Conservation (phyloP, 2,329 filamentous ascomycete genomes). For the Trichoderma koningiopsis region DNA sequence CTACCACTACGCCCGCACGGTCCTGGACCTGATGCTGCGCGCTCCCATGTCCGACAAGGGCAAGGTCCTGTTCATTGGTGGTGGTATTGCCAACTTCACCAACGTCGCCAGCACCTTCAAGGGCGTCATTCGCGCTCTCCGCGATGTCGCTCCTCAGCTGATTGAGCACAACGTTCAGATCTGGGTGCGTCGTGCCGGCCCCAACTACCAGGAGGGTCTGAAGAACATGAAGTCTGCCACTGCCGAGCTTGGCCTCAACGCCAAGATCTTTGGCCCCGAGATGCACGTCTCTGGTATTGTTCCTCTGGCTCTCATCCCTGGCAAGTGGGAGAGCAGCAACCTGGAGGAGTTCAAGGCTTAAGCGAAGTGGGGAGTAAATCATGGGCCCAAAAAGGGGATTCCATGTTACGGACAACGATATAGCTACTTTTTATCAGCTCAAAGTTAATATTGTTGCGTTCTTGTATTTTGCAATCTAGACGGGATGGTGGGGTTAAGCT, state of each 20-base stretch:
- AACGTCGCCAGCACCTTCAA: slow-evolving; percentile 99
- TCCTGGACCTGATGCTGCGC: slow-evolving; percentile 96
- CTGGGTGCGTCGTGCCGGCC: slow-evolving; percentile 84
- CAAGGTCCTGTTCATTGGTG: slow-evolving; percentile 99
- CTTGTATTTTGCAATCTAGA: slow-evolving; percentile 42
- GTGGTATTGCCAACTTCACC: slow-evolving; percentile 99
- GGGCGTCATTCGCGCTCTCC: slow-evolving; percentile 94
- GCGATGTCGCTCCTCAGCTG: slow-evolving; percentile 82
- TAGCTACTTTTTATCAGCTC: slow-evolving; percentile 10
- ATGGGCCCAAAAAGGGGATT: slow-evolving; percentile 28
- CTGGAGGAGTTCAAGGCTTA: slow-evolving; percentile 63
- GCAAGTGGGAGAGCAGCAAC: slow-evolving; percentile 63
- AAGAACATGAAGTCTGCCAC: slow-evolving; percentile 99
- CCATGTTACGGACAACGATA: slow-evolving; percentile 23
- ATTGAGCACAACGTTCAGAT: slow-evolving; percentile 98
- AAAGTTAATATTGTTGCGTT: slow-evolving; percentile 32
- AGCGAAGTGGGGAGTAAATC: slow-evolving; percentile 27
- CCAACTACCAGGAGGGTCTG: slow-evolving; percentile 99
- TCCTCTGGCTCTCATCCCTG: slow-evolving; percentile 77
- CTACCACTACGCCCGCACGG: slow-evolving; percentile 97
- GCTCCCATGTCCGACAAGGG: slow-evolving; percentile 81
- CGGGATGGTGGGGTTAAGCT: slow-evolving; percentile 33
- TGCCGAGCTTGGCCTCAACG: slow-evolving; percentile 81
- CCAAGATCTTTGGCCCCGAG: slow-evolving; percentile 68
- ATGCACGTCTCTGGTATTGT: slow-evolving; percentile 99